Base-by-base conservation (phyloP, 2,329 filamentous ascomycete genomes). In the Fusarium nelsonii region DNA sequence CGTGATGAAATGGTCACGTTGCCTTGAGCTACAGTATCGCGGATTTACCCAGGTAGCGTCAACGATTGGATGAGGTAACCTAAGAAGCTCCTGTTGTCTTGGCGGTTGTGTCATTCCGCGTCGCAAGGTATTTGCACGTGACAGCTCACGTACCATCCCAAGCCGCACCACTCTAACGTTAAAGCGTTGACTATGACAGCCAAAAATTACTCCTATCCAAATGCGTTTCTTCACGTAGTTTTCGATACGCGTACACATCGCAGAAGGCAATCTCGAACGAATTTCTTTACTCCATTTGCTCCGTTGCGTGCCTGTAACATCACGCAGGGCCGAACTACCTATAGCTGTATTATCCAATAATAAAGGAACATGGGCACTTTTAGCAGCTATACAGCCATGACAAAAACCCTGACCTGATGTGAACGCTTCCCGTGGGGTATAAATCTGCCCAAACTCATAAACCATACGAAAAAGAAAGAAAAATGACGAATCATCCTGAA, bases 381-480 rank as follows among this genome's bases (percentile, higher is more conserved):
- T 51, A 61, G 33, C 37, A 64, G 50, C 39, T 53, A 50, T 43
- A 40, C 34, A 55, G 44, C 63, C 59, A 58, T 56, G 37, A 68
- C 51, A 52, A 63, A 48, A 70, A 67, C 49, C 55, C 68, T 68
- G 49, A 63, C 66, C 65, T 63, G 58, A 56, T 58, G 63, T 60
- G 56, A 72, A 77, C 65, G 55, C 74, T 73, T 70, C 65, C 75
- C 69, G 63, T 58, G 71, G 76, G 76, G 76, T 78, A 78, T 78
- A 75, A 75, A 73, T 61, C 60, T 73, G 66, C 65, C 73, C 69
- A 71, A 71, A 66, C 50, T 70, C 52, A 56, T 56, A 59, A 61
- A 65, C 49, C 58, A 40, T 61, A 41, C 36, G 58, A 49, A 60
- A 69, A 46, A 41, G 62, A 37, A 61, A 65, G 59, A 50, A 39